phyloP scores from a whole-genome alignment of 176 grass and related monocot species.

The Paspalum notatum region DNA sequence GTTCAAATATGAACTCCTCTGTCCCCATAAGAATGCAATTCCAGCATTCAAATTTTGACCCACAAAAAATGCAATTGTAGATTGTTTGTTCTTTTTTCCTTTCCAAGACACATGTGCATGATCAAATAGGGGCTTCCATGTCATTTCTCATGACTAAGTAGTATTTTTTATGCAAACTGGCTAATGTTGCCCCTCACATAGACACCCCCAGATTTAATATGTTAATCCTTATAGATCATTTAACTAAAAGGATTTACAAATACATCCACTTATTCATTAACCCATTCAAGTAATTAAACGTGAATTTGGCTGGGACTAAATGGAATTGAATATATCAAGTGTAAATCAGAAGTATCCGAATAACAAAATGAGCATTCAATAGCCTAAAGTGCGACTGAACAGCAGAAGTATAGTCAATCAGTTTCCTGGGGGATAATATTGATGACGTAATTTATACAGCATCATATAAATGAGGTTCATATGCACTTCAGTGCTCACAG shows the following conservation, averaged over 20 bases:
- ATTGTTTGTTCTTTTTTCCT: no score
- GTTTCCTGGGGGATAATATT: not conserved
- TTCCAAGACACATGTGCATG: no score
- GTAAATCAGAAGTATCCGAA: slow-evolving; percentile 12
- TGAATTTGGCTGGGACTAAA: not conserved
- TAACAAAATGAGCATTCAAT: not conserved
- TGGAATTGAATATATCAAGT: not conserved
- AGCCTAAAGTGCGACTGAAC: not conserved
- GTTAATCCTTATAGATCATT: not conserved
- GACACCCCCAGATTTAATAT: not conserved
- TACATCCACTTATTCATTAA: not conserved
- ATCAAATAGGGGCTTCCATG: no score
- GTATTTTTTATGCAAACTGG: not conserved
- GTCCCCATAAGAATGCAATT: no score
- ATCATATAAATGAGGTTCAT: not conserved
- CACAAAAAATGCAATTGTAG: no score
- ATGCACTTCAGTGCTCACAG: not conserved
- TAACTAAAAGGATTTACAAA: not conserved
- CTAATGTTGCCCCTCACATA: no score
- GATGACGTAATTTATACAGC: not conserved
- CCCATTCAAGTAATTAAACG: not conserved
- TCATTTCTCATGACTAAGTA: no score
- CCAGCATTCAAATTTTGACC: no score
- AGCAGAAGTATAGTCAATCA: not conserved
- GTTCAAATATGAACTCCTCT: not conserved